Percentiles rank a stretch among this genome's conserved stretches.
phyloP scores from a whole-genome alignment of 805 yeast species.

The Phaffomyces antillensis region DNA sequence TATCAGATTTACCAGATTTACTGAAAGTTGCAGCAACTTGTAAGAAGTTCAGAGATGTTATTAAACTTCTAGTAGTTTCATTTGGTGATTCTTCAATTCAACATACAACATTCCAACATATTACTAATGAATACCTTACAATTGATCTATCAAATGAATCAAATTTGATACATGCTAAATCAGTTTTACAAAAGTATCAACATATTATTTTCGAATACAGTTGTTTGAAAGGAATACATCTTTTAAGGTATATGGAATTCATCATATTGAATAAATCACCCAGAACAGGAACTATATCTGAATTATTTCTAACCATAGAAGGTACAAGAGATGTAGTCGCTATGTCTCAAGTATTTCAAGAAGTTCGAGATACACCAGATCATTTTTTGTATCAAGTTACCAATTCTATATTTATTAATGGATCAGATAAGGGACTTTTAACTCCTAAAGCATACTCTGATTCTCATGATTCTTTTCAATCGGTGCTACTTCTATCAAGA shows the following conservation, averaged over 20 bases:
- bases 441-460: background rate
- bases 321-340: slow-evolving; percentile 4
- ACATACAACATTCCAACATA: background rate
- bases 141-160: background rate
- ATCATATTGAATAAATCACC: background rate
- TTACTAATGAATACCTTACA: slow-evolving; percentile 1
- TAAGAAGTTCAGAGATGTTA: slow-evolving; percentile 1
- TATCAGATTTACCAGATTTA: slow-evolving; percentile 2
- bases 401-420: slow-evolving; percentile 4
- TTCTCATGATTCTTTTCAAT: background rate
- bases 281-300: background rate
- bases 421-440: slow-evolving; percentile 4
- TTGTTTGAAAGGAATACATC: background rate
- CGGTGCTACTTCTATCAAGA: background rate
- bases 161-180: background rate
- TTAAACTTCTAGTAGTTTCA: slow-evolving; percentile 1
- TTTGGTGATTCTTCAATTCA: slow-evolving; percentile 4
- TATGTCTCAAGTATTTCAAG: background rate
- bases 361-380: background rate
- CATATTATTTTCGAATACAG: slow-evolving; percentile 6
- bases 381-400: slow-evolving; percentile 1
- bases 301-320: background rate
- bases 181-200: background rate
- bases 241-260: background rate
- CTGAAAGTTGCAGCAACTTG: background rate